phyloP scores from a whole-genome alignment of 305 asterid genomes.

The Caryopteris hybrid region DNA sequence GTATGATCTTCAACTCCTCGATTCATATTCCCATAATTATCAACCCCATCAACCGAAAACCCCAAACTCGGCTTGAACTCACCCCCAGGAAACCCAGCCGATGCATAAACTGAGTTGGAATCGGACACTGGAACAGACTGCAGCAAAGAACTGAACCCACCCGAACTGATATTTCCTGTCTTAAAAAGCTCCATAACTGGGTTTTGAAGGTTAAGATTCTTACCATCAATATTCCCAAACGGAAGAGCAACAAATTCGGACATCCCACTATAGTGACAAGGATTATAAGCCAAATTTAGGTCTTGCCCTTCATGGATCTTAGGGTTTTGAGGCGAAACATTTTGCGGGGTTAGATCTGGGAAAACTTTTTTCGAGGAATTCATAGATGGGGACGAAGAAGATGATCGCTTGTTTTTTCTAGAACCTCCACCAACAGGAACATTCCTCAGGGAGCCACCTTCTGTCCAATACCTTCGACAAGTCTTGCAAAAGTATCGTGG shows the following conservation, averaged over 20 bases:
- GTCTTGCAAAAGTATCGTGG: constrained; percentile 56
- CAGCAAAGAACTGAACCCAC: constrained; percentile 23
- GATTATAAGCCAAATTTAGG: constrained; percentile 35
- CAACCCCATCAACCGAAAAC: constrained; percentile 29
- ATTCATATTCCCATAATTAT: constrained; percentile 20
- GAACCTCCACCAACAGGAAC: constrained; percentile 60
- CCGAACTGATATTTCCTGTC: constrained; percentile 16
- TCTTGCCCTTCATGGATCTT: constrained; percentile 34
- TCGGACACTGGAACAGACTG: constrained; percentile 23
- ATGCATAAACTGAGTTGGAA: constrained; percentile 16
- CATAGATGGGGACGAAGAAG: not conserved
- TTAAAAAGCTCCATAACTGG: constrained; percentile 39
- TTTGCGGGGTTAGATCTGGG: constrained; percentile 20
- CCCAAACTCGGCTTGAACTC: constrained; percentile 37
- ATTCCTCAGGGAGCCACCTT: constrained; percentile 43
- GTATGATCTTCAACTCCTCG: constrained; percentile 20
- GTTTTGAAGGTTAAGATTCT: not conserved
- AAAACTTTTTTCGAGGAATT: constrained; percentile 18
- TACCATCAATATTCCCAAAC: constrained; percentile 1
- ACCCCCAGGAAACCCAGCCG: constrained; percentile 20
- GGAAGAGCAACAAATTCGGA: constrained; percentile 20
- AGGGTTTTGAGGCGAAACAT: constrained; percentile 32
- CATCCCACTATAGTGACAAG: constrained; percentile 18
- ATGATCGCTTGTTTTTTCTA: constrained; percentile 36
- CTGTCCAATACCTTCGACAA: constrained; percentile 52